These are phyloP conservation scores for Curvularia spicifera DNA, from an alignment of 2,329 filamentous ascomycete species.

Conservation along the genomic window DNA sequence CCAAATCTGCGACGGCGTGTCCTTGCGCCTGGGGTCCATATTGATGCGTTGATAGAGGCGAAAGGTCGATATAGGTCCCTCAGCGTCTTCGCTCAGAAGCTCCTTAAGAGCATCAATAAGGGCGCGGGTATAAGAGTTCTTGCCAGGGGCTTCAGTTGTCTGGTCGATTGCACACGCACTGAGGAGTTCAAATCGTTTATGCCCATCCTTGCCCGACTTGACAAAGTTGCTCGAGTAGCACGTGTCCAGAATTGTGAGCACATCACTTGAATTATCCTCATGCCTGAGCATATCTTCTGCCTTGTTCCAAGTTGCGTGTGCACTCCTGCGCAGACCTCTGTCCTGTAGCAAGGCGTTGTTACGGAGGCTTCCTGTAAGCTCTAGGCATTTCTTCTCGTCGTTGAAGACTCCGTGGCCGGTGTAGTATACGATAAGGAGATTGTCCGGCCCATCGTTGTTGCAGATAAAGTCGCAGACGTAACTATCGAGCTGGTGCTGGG, in stretches of 20 bases:
- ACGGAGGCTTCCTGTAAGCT: slow-evolving; percentile 31
- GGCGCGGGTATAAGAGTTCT: slow-evolving; percentile 44
- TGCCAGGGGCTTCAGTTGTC: slow-evolving; percentile 39
- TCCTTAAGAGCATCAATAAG: slow-evolving; percentile 41
- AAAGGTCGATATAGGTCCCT: slow-evolving; percentile 41
- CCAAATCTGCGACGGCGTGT: slow-evolving; percentile 41
- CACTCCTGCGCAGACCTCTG: slow-evolving; percentile 33
- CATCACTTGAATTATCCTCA: slow-evolving; percentile 42
- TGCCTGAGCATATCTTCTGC: slow-evolving; percentile 38
- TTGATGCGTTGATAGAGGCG: slow-evolving; percentile 39
- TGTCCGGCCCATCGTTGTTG: slow-evolving; percentile 40
- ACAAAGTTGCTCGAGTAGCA: slow-evolving; percentile 48
- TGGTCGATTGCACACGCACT: slow-evolving; percentile 39
- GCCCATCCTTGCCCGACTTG: slow-evolving; percentile 35
- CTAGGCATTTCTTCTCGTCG: slow-evolving; percentile 30
- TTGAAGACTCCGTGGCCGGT: slow-evolving; percentile 46
- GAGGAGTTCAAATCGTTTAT: slow-evolving; percentile 43
- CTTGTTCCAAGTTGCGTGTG: slow-evolving; percentile 45
- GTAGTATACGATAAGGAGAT: slow-evolving; percentile 50
- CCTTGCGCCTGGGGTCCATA: slow-evolving; percentile 31
- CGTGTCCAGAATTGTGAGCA: slow-evolving; percentile 49
- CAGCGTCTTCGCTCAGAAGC: slow-evolving; percentile 27
- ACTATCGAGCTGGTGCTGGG: slow-evolving; percentile 44
- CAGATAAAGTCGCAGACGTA: slow-evolving; percentile 39
- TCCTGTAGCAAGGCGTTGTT: slow-evolving; percentile 15